Base-by-base conservation (phyloP, 768 basidiomycete genomes). In the Agrocybe chaxingu region DNA sequence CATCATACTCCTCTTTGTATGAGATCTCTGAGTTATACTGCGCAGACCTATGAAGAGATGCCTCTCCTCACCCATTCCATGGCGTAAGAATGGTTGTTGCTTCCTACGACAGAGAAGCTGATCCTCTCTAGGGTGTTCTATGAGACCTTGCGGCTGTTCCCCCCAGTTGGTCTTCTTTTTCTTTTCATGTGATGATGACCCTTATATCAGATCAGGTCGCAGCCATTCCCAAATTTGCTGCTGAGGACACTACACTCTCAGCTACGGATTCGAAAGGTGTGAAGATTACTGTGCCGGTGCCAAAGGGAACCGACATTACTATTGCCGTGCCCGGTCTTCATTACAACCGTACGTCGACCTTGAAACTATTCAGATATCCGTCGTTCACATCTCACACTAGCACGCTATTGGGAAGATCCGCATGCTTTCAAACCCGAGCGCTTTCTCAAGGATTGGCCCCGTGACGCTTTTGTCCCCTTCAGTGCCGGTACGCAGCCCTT, bases 391-490 rank as follows among this genome's bases (percentile, higher is more conserved):
- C 0, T 12, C 10, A 7, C 12, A 11, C 42, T 41, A 80, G 78
- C 78, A 29, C 68, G 72, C 13, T 78, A 78, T 57, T 80, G 78
- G 77, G 56, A 72, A 32, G 69, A 78, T 30, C 78, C 78, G 4
- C 46, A 72, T 24, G 50, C 50, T 9, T 80, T 79, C 59, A 68
- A 68, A 36, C 67, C 68, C 19, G 67, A 69, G 24, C 70, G 80
- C 6, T 81, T 81, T 66, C 61, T 80, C n/a, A 70, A 68, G 33
- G 74, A 80, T 42, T 82, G 77, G 73, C 71, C 75, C 16, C 68
- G 61, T 33, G 79, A 81, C 55, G 81, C 80, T 0, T 81, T 80
- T 57, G 35, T 78, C 24, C 78, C 80, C 3, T 81, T 81, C 57
- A 78, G 74, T 47, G 66, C 61, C 40, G 78, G 77, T 67, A 42